Base-by-base conservation (phyloP, 306 rosid species). In the Hippophae tibetana region DNA sequence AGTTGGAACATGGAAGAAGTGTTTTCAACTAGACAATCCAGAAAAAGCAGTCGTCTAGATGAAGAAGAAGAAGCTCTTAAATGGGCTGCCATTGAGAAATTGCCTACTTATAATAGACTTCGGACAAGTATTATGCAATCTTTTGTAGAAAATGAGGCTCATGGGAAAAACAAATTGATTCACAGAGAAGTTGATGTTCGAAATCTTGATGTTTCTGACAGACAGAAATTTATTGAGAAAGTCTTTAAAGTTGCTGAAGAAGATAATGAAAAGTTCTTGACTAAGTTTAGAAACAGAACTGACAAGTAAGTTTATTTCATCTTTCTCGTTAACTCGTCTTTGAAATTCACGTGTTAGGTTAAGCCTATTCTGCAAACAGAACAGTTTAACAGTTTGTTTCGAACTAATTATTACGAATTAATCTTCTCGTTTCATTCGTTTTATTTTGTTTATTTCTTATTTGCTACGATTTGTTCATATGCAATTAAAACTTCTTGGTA, bases 61-160 rank as follows among this genome's bases (percentile, higher is more conserved):
- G 94, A 90, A 54, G 97, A 90, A 18, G 95, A 90, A 64, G 97
- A 90, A 50, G 94, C 97, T 71, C 83, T 90, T n/a, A 82, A 64
- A 47, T 87, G 97, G 97, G 97, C 97, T 42, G 97, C 97, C 60
- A 87, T 90, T 27, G 97, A 90, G 73, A 90, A 78, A 47, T 65
- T 90, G 2, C 97, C 97, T 3, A 90, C 97, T 7, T 90, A 87
- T 58, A 73, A 84, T 56, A 80, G 97, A 42, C 72, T 90, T 1
- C 72, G 97, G 53, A 90, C 97, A 12, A 80, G 95, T 54, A 81
- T 90, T 66, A 73, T 90, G 10, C 74, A 86, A 65, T 81, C 84
- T 9, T 68, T 64, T 47, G 48, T 56, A 74, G 69, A 46, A 58
- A 76, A 23, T 48, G 74, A 68, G 67, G 64, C 38, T 38, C 73